Evolutionary conservation across 805 yeast genomes (phyloP).

Genomic region (Middelhovenomyces tepae): DNA sequence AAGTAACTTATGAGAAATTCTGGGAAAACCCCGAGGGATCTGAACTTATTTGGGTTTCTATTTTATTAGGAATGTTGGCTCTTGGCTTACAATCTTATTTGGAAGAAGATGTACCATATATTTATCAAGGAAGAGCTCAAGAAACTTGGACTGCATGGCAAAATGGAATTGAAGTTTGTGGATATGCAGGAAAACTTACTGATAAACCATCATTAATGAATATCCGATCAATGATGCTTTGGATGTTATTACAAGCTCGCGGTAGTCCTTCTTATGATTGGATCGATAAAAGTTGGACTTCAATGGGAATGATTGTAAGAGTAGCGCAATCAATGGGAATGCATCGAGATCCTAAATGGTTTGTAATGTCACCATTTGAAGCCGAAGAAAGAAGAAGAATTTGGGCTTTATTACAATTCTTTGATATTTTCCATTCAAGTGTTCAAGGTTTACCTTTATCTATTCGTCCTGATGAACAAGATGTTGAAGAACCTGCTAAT

Average conservation of each 20-base stretch:
- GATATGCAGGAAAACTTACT: slow-evolving; percentile 23
- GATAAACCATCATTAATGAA: slow-evolving; percentile 24
- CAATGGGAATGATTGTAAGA: slow-evolving; percentile 23
- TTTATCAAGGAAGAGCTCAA: slow-evolving; percentile 12
- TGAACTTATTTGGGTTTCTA: slow-evolving; percentile 25
- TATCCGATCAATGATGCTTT: slow-evolving; percentile 22
- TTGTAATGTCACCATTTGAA: slow-evolving; percentile 23
- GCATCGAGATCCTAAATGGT: slow-evolving; percentile 29
- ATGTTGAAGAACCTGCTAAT: slow-evolving; percentile 21
- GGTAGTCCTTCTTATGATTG: slow-evolving; percentile 13
- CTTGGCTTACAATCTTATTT: slow-evolving; percentile 22
- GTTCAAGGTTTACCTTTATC: slow-evolving; percentile 25
- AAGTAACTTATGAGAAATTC: slow-evolving; percentile 20
- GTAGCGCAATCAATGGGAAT: slow-evolving; percentile 28
- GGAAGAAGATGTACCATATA: slow-evolving; percentile 17
- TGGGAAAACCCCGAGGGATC: slow-evolving; percentile 22
- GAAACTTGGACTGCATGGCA: slow-evolving; percentile 22
- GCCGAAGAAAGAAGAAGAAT: slow-evolving; percentile 23
- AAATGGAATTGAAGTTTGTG: slow-evolving; percentile 23
- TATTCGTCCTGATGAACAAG: slow-evolving; percentile 20
- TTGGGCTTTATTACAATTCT: slow-evolving; percentile 19
- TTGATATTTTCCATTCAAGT: slow-evolving; percentile 22
- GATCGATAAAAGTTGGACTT: slow-evolving; percentile 22
- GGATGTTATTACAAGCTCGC: slow-evolving; percentile 23
- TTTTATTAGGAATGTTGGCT: slow-evolving; percentile 22